Conservation (phyloP, 345 rosid species). For the Euphorbia tirucalli region DNA sequence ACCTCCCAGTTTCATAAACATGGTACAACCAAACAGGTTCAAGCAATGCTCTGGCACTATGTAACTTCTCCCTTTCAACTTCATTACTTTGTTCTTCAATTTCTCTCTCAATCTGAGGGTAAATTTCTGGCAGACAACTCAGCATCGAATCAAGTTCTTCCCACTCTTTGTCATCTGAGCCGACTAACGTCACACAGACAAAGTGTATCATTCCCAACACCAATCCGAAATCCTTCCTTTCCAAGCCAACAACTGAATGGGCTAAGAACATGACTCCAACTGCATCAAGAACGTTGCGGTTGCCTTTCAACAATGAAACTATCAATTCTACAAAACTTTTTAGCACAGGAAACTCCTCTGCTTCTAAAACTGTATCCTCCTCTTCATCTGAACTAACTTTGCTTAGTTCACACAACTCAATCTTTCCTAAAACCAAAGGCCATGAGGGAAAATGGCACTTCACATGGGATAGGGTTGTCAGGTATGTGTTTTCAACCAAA, state of each 20-base stretch:
- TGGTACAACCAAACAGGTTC: constrained; percentile 87
- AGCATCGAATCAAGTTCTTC: constrained; percentile 64
- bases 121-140: constrained; percentile 55
- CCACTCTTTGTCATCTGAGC: constrained; percentile 64
- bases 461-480: constrained; percentile 35
- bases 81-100: constrained; percentile 46
- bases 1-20: constrained; percentile 72
- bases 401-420: constrained; percentile 41
- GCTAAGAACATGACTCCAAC: constrained; percentile 58
- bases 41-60: constrained; percentile 52
- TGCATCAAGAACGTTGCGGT: constrained; percentile 48
- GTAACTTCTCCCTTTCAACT: constrained; percentile 38
- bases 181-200: constrained; percentile 53
- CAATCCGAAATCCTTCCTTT: constrained; percentile 52
- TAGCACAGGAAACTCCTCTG: constrained; percentile 39
- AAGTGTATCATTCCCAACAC: constrained; percentile 60
- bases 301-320: constrained; percentile 44
- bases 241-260: constrained; percentile 48
- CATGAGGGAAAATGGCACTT: constrained; percentile 60
- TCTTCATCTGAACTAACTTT: constrained; percentile 37
- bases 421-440: constrained; percentile 53
- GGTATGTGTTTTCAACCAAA: constrained; percentile 32
- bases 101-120: constrained; percentile 57
- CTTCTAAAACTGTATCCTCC: constrained; percentile 31
- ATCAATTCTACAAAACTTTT: constrained; percentile 42